Percentiles rank a stretch among this genome's conserved stretches.
Conservation (phyloP, 176 grass and related monocot genomes). For the Ensete ventricosum region DNA sequence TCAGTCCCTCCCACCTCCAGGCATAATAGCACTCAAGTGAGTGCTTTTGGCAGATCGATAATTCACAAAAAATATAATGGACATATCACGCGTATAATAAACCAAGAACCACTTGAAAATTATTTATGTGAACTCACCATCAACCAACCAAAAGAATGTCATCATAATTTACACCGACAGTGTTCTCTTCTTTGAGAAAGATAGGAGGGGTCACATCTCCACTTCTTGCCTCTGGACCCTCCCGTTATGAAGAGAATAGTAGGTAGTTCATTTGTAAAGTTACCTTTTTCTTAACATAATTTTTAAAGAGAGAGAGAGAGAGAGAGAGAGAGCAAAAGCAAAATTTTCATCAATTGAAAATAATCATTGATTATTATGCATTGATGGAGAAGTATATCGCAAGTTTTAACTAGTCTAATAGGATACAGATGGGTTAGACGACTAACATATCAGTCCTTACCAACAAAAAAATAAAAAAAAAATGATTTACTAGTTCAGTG, state of each 20-base stretch:
- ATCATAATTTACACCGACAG: conserved; percentile 93
- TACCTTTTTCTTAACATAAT: background rate
- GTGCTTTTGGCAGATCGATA: background rate
- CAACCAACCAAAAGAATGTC: background rate
- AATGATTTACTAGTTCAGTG: too few relatives aligned
- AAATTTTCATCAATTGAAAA: background rate
- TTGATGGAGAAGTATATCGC: background rate
- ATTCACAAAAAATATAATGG: background rate
- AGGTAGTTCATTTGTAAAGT: background rate
- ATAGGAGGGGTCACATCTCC: conserved; percentile 83
- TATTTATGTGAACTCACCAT: too few relatives aligned
- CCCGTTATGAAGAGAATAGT: conserved; percentile 8
- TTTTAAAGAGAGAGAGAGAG: background rate
- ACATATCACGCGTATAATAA: background rate
- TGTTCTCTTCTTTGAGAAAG: conserved; percentile 61
- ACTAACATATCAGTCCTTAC: too few relatives aligned
- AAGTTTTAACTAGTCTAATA: too few relatives aligned
- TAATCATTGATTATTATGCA: background rate
- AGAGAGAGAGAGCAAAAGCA: background rate
- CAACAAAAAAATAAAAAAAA: too few relatives aligned
- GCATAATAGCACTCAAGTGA: background rate
- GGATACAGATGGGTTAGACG: too few relatives aligned
- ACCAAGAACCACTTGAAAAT: background rate
- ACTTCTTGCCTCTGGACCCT: too few relatives aligned
- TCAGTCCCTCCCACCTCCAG: background rate